A percentile compares a stretch with the other conserved stretches of the same genome.
These are phyloP conservation scores for Didymella glomerata DNA, from an alignment of 2,329 filamentous ascomycete species.

Conservation along the genomic window DNA sequence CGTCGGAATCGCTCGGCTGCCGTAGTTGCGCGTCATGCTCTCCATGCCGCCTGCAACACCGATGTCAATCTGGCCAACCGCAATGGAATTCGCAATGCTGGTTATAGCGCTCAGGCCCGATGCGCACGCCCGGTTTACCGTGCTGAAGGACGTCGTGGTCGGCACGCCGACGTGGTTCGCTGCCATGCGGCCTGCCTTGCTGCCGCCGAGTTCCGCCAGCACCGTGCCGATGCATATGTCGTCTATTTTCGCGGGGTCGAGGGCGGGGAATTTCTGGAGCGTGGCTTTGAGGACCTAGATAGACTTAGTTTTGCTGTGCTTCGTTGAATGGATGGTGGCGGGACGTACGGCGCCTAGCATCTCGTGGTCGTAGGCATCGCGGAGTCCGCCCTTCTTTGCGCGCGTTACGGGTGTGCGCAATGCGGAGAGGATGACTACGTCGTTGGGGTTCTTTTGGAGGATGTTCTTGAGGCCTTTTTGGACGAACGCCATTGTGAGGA, in stretches of 20 bases:
- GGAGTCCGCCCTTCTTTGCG: slow-evolving; percentile 82
- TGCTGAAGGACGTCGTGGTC: slow-evolving; percentile 77
- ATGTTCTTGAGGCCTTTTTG: slow-evolving; percentile 76
- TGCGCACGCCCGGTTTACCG: slow-evolving; percentile 86
- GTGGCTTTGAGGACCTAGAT: slow-evolving; percentile 70
- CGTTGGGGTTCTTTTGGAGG: slow-evolving; percentile 78
- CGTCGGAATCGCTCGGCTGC: slow-evolving; percentile 80
- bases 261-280: slow-evolving; percentile 73
- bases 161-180: slow-evolving; percentile 84
- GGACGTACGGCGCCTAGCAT: slow-evolving; percentile 70
- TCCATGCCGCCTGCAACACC: slow-evolving; percentile 93
- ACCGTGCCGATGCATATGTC: slow-evolving; percentile 90
- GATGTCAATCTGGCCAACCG: slow-evolving; percentile 73
- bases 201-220: slow-evolving; percentile 87
- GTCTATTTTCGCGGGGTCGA: slow-evolving; percentile 74
- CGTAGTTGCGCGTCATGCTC: slow-evolving; percentile 95
- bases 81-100: slow-evolving; percentile 75
- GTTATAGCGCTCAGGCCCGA: slow-evolving; percentile 81
- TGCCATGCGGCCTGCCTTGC: slow-evolving; percentile 90
- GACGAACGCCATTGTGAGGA: slow-evolving; percentile 53
- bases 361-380: slow-evolving; percentile 90
- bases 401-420: slow-evolving; percentile 87
- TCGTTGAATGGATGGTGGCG: no score
- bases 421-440: slow-evolving; percentile 89
- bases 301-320: no score